A percentile compares a stretch with the other conserved stretches of the same genome.
phyloP scores from a whole-genome alignment of 129 eudicot species.

The Cynara cardunculus region DNA sequence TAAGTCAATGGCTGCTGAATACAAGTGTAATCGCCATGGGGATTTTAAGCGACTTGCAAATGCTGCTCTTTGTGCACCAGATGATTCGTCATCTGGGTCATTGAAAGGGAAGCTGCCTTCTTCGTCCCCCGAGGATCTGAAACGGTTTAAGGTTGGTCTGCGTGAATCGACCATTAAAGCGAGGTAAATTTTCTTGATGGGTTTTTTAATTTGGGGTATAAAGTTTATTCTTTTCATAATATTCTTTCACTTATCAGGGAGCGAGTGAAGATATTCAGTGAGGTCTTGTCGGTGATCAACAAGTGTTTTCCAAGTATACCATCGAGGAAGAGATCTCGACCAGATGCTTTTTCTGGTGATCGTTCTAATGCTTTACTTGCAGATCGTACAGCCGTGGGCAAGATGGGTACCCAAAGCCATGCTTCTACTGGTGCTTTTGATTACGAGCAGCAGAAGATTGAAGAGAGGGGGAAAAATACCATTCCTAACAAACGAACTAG shows the following conservation, averaged over 20 bases:
- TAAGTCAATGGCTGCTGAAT: constrained; percentile 53
- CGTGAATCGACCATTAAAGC: constrained; percentile 65
- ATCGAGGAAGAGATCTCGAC: constrained; percentile 73
- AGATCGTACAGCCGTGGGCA: constrained; percentile 49
- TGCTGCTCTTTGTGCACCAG: constrained; percentile 52
- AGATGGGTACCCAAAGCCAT: constrained; percentile 54
- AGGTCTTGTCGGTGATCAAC: constrained; percentile 56
- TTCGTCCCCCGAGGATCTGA: constrained; percentile 54
- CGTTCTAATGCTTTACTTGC: constrained; percentile 37
- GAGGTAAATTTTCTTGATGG: constrained; percentile 36
- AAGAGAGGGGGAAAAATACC: constrained; percentile 54
- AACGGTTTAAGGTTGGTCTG: constrained; percentile 53
- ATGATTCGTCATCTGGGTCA: constrained; percentile 56
- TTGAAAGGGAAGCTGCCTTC: constrained; percentile 50
- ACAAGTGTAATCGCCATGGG: constrained; percentile 57
- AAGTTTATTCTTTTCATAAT: constrained; percentile 5
- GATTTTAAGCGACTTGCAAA: constrained; percentile 57
- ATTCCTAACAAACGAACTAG: constrained; percentile 77
- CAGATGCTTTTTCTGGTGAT: constrained; percentile 56
- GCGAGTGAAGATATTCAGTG: constrained; percentile 68
- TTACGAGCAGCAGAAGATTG: constrained; percentile 59
- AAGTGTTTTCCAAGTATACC: constrained; percentile 79
- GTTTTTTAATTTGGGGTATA: background rate
- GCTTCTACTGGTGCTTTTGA: constrained; percentile 41
- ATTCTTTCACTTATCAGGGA: constrained; percentile 48